Conservation (phyloP, 2,329 filamentous ascomycete genomes). For the Bipolaris bicolor region DNA sequence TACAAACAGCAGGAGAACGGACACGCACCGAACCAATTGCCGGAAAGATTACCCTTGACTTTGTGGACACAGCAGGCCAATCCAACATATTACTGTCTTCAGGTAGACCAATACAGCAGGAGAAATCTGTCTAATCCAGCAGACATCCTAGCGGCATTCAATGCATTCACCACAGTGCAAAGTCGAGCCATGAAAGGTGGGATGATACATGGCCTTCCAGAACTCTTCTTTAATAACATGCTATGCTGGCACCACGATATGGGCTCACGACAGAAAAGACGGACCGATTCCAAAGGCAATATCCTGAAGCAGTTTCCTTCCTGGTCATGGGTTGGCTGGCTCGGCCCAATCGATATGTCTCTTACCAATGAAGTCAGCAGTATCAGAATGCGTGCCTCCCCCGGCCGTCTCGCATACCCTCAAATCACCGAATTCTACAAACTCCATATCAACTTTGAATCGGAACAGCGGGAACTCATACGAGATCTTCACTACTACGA, state of each 20-base stretch:
- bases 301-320: background rate
- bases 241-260: background rate
- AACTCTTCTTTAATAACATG: background rate
- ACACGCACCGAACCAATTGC: accelerated
- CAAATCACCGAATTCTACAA: background rate
- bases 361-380: background rate
- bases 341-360: background rate
- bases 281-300: background rate
- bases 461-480: background rate
- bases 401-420: background rate
- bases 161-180: background rate
- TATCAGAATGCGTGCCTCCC: background rate
- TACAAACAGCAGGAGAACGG: background rate
- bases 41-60: background rate
- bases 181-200: background rate
- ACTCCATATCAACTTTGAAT: background rate
- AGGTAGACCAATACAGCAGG: background rate
- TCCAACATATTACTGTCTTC: background rate
- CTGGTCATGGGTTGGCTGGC: background rate
- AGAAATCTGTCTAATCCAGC: background rate
- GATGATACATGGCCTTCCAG: background rate
- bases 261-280: background rate
- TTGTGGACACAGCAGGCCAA: background rate
- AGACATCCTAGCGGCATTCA: background rate
- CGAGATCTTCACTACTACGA: background rate